These are phyloP conservation scores for Fusarium verticillioides DNA, from an alignment of 2,329 filamentous ascomycete genomes.

Conservation along the genomic window DNA sequence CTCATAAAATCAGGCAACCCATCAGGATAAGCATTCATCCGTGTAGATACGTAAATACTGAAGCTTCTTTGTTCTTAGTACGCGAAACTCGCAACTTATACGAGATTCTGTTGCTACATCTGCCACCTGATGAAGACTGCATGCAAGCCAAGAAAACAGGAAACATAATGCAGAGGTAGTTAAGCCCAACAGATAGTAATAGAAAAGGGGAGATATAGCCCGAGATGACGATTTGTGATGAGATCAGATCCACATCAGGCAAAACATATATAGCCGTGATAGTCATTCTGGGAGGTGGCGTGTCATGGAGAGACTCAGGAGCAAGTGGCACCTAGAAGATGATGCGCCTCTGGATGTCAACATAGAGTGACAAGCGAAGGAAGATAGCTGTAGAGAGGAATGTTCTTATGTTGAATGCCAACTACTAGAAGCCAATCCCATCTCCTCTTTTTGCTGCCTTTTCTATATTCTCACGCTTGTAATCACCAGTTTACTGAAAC, in stretches of 20 bases:
- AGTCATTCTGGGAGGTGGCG: neutral
- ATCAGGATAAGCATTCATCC: accelerated
- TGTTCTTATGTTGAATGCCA: accelerated
- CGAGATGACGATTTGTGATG: too few species aligned
- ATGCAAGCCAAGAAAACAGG: neutral
- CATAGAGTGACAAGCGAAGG: accelerated
- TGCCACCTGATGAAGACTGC: accelerated
- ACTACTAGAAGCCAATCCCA: neutral
- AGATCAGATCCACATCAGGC: accelerated
- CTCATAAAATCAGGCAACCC: too few species aligned
- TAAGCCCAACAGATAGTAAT: too few species aligned
- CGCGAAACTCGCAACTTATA: neutral
- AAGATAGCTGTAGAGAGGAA: neutral
- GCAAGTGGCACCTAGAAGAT: too few species aligned
- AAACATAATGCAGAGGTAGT: too few species aligned
- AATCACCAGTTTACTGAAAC: accelerated
- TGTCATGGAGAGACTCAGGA: too few species aligned
- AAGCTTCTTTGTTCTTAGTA: neutral
- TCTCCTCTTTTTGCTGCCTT: neutral
- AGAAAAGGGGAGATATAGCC: too few species aligned
- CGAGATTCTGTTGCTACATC: accelerated
- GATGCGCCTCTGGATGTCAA: too few species aligned
- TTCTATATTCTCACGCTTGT: accelerated
- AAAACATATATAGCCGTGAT: neutral
- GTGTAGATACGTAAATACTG: accelerated